Base-by-base conservation (phyloP, 441 rosid species). In the Kokia cookei region DNA sequence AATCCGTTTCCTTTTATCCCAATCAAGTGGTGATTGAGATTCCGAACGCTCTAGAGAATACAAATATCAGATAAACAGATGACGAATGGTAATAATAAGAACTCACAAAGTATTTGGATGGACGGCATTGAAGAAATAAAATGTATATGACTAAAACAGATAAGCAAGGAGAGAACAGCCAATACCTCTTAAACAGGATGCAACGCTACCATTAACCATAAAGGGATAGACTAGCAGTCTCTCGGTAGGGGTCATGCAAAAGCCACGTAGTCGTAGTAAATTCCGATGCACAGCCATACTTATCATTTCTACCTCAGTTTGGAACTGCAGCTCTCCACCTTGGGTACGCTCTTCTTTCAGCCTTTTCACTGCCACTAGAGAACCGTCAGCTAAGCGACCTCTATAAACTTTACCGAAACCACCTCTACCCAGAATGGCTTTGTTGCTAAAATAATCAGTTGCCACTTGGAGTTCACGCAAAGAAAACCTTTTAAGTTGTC, bases 201-300 rank as follows among this genome's bases (percentile, higher is more conserved):
- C 97, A 5, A 92, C 97, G 83, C 98, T 93, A 84, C 98, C 98
- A 84, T 93, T 90, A 79, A 47, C 83, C 97, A 93, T 93, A 71
- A 22, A 93, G 32, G 97, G 97, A 83, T 93, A 93, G 71, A 93
- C 94, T 74, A 94, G 91, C 76, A 94, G 77, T 73, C 98, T 86
- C 77, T 94, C 97, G 1, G 96, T 94, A 42, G 96, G 94, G 12
- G 97, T 90, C 94, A 94, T 94, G 88, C 98, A 94, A 87, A 92
- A 94, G 50, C 98, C 96, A 69, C 86, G 90, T 26, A 92, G 87
- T 35, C 96, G 89, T 78, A 94, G 94, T 76, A 94, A 81, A 82
- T 94, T 90, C 79, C 93, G 83, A 72, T 92, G 97, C 61, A 90
- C 98, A 29, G 97, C 97, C 97, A 92, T 85, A 79, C 96, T 90